These are phyloP conservation scores for Rhodotorula babjevae DNA, from an alignment of 768 basidiomycete genomes.

Conservation along the genomic window DNA sequence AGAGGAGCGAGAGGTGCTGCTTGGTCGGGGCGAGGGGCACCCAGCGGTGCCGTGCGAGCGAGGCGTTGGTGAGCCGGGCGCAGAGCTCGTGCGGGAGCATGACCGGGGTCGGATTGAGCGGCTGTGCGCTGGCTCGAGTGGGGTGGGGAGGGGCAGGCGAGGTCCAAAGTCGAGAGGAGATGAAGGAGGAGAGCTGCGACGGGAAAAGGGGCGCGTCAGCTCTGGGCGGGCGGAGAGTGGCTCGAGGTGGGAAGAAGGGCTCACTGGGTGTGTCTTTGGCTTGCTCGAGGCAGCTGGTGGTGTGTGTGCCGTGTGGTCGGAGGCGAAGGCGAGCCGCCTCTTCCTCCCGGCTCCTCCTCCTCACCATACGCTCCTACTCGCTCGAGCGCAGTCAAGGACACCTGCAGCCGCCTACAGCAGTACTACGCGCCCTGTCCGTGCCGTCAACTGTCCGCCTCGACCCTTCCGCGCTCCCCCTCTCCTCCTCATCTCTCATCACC, in stretches of 20 bases:
- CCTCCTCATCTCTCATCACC: too few species aligned
- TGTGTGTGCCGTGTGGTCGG: too few species aligned
- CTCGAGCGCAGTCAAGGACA: too few species aligned
- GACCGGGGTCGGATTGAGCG: not conserved
- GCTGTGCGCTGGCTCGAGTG: not conserved
- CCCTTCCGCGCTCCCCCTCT: too few species aligned
- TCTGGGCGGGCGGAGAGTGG: too few species aligned
- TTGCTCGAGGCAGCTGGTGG: too few species aligned
- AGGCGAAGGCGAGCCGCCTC: too few species aligned
- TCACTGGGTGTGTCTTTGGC: not conserved
- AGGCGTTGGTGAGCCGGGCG: constrained; percentile 71
- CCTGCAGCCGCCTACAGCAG: too few species aligned
- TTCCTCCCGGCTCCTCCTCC: not conserved
- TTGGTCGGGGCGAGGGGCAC: constrained; percentile 75
- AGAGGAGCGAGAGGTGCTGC: constrained; percentile 85
- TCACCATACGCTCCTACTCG: too few species aligned
- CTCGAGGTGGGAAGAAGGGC: not conserved
- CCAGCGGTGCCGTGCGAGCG: constrained; percentile 72
- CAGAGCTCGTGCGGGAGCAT: constrained; percentile 69
- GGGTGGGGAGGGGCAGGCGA: not conserved
- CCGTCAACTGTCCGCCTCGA: too few species aligned
- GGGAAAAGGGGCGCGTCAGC: too few species aligned
- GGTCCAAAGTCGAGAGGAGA: not conserved
- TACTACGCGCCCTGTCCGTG: too few species aligned
- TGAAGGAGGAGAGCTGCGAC: not conserved